Evolutionary conservation across 2,329 filamentous ascomycete species (phyloP).

Genomic region (Talaromyces islandicus): DNA sequence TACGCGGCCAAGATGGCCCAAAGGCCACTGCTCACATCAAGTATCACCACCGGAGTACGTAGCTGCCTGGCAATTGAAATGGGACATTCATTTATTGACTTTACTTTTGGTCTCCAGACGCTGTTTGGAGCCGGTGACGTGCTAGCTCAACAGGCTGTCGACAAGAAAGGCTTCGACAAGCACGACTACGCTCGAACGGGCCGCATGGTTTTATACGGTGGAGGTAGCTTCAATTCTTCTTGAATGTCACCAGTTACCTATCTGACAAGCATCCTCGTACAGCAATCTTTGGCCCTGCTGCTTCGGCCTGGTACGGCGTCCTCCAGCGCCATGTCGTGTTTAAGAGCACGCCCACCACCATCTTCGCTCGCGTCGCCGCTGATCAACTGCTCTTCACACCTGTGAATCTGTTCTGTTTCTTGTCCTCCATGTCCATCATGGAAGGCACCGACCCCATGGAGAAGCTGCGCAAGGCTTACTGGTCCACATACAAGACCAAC

Average conservation of each 20-base stretch:
- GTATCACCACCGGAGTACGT: conserved; percentile 70
- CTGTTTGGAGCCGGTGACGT: conserved; percentile 90
- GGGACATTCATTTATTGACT: not conserved
- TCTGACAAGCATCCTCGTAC: conserved; percentile 8
- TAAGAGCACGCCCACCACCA: conserved; percentile 61
- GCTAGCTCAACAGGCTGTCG: conserved; percentile 85
- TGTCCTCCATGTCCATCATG: conserved; percentile 76
- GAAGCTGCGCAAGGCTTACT: conserved; percentile 67
- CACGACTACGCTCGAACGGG: conserved; percentile 58
- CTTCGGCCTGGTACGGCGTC: conserved; percentile 79
- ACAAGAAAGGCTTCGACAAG: conserved; percentile 68
- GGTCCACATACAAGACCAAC: conserved; percentile 69
- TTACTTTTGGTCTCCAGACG: conserved; percentile 43
- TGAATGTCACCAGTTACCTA: not conserved
- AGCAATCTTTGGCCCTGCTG: conserved; percentile 81
- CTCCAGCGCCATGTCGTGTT: conserved; percentile 66
- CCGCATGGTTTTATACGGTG: conserved; percentile 45
- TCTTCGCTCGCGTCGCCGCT: conserved; percentile 67
- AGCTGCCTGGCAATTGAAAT: conserved; percentile 5
- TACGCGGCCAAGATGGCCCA: conserved; percentile 78
- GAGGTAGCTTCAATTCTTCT: conserved; percentile 28
- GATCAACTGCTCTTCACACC: conserved; percentile 83
- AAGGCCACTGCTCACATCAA: conserved; percentile 83
- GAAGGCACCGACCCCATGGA: conserved; percentile 62
- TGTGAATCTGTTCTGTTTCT: conserved; percentile 73